Base-by-base conservation (phyloP, 2,329 filamentous ascomycete species). In the Arachnopeziza araneosa region DNA sequence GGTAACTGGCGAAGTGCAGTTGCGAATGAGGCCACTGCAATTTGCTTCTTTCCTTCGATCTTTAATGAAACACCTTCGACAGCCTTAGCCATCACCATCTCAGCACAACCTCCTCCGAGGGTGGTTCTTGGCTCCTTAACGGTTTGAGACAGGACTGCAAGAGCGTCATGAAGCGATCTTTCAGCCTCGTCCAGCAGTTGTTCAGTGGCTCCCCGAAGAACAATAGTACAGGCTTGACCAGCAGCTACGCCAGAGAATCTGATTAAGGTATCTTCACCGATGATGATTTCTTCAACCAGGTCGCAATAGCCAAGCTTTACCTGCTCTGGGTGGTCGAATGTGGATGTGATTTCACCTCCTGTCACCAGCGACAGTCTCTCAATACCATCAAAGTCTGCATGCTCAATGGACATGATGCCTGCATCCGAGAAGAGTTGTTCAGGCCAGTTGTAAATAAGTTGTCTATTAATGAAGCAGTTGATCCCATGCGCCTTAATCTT, bases 401-500 rank as follows among this genome's bases (percentile, higher is more conserved):
- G 95, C 80, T 99, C 95, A 69, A 99, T 99, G 26, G 92, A 96
- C 82, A 96, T 90, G 77, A 99, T 98, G 64, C 95, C 95, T 8
- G 93, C 93, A 75, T 99, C 95, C 44, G 93, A 92, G 73, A 99
- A 99, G 53, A 99, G 88, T 78, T 99, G 95, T 78, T 99, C 95
- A 6, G 95, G 95, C 95, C 95, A 99, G 83, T 99, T 99, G 83
- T 99, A 99, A 79, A 99, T 99, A 65, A 99, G 86, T 76, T 99
- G 95, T 69, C 95, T 84, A 84, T 99, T 99, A 77, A 99, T 96
- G 77, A 99, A 99, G 82, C 95, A 98, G 84, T 99, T 99, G 79
- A 99, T 97, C 61, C 95, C 95, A 73, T 99, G 95, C 53, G 91
- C 84, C 84, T 98, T 99, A 80, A 99, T 99, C 77, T 91, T 93